Evolutionary conservation across 2,329 filamentous ascomycete species (phyloP).

Genomic region (Huntiella abstrusa): DNA sequence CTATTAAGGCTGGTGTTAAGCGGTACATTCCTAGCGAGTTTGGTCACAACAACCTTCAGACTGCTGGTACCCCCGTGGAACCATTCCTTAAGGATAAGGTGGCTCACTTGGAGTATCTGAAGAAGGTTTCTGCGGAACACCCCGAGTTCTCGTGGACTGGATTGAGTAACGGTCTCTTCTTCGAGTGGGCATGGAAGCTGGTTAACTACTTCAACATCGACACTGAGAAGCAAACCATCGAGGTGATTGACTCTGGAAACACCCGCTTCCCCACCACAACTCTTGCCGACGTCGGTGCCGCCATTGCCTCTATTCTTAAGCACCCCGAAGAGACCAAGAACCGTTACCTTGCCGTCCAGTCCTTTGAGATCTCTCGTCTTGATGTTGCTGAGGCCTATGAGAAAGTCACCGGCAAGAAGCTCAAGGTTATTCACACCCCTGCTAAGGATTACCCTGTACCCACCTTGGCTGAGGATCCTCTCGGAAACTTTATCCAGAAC

Average conservation of each 20-base stretch:
- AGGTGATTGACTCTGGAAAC: conserved; percentile 32
- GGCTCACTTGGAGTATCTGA: conserved; percentile 22
- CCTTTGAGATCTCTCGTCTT: conserved; percentile 26
- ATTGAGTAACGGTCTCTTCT: conserved; percentile 25
- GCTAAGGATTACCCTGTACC: conserved; percentile 14
- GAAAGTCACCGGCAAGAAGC: conserved; percentile 25
- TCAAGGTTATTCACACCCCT: conserved; percentile 22
- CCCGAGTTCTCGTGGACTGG: conserved; percentile 30
- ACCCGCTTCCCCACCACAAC: conserved; percentile 28
- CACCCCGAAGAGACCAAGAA: conserved; percentile 36
- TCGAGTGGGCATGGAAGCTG: conserved; percentile 29
- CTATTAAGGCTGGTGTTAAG: conserved; percentile 38
- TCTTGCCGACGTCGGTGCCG: conserved; percentile 26
- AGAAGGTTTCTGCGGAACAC: conserved; percentile 20
- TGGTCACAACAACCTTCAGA: conserved; percentile 17
- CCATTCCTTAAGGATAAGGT: conserved; percentile 32
- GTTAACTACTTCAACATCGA: conserved; percentile 22
- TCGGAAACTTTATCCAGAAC: conserved; percentile 3
- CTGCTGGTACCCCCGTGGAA: conserved; percentile 18
- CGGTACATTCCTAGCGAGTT: conserved; percentile 45
- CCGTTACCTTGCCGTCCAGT: conserved; percentile 26
- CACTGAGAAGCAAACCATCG: conserved; percentile 21
- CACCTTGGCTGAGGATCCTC: no score
- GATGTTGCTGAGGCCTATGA: conserved; percentile 27
- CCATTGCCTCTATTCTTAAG: conserved; percentile 28